Base-by-base conservation (phyloP, 2,329 filamentous ascomycete species). In the Fusarium euwallaceae region DNA sequence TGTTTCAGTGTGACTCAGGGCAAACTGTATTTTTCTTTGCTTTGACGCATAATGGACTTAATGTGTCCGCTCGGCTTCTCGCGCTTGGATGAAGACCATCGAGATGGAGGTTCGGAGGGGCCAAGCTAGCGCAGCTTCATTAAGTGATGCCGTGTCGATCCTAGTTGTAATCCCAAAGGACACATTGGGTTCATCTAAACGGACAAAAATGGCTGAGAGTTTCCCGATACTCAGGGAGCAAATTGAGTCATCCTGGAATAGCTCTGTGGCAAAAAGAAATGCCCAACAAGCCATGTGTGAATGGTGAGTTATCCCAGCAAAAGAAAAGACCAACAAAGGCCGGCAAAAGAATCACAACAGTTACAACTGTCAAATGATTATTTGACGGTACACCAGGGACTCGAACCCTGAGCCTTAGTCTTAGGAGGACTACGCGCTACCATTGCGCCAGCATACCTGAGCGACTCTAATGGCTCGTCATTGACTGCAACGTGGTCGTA, bases 361-460 rank as follows among this genome's bases (percentile, higher is more conserved):
- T 4, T n/a, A 6, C 3, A 6, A 29, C 24, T n/a, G 16, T 29
- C 48, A 45, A 16, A 29, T 17, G n/a, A n/a, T n/a, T n/a, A 4
- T 24, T 24, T n/a, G 10, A 11, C 81, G 80, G 74, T 80, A 76
- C 76, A 82, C 81, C 81, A 81, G 81, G 81, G 81, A 83, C 81
- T 83, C 81, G 81, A 82, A 83, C 81, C 81, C 81, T 81, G 80
- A 83, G 76, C 81, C 81, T 82, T 80, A 82, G 81, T 81, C 81
- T 82, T 83, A 82, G 81, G 81, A 82, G 81, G 81, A 81, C 81
- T 82, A 80, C 80, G 80, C 81, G 81, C 81, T 82, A 82, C 81
- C 80, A 81, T 82, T 82, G 80, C 81, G 80, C 80, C 80, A 82
- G 80, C 80, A 77, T 79, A 81, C 78, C 48, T 5, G 43, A 48